A percentile compares a stretch with the other conserved stretches of the same genome.
These are phyloP conservation scores for Podospora sp. DNA, from an alignment of 495 filamentous ascomycete genomes.

Conservation along the genomic window DNA sequence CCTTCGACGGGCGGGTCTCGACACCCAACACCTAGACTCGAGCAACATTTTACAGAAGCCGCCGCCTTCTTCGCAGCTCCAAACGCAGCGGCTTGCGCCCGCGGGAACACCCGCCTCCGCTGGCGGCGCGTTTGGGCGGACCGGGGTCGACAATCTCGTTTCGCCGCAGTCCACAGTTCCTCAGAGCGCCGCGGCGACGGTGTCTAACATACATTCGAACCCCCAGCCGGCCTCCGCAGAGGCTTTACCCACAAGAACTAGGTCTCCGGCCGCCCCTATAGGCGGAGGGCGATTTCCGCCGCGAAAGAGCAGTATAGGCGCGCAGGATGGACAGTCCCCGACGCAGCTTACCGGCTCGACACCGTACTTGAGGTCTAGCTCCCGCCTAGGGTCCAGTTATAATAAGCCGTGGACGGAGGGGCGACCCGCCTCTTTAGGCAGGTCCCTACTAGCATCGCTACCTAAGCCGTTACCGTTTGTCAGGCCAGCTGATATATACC, in stretches of 20 bases:
- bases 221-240: constrained; percentile 2
- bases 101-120: constrained; percentile 8
- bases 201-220: constrained; percentile 21
- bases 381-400: constrained; percentile 29
- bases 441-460: constrained; percentile 27
- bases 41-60: too few species aligned
- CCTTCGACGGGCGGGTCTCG: too few species aligned
- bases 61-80: constrained; percentile 30
- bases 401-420: constrained; percentile 37
- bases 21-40: too few species aligned
- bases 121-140: constrained; percentile 18
- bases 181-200: constrained; percentile 21
- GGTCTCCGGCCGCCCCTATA: constrained; percentile 26
- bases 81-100: constrained; percentile 18
- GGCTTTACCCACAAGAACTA: constrained; percentile 17
- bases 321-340: constrained; percentile 38
- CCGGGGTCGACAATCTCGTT: constrained; percentile 19
- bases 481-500: constrained; percentile 79
- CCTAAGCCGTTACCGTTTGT: constrained; percentile 63
- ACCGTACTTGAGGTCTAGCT: constrained; percentile 19
- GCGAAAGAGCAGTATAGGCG: constrained; percentile 63
- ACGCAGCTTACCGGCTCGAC: constrained; percentile 26
- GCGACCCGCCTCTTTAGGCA: constrained; percentile 40
- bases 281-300: constrained; percentile 52
- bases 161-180: constrained; percentile 8